Base-by-base conservation (phyloP, 208 protist genomes). In the Crithidia brevicula region DNA sequence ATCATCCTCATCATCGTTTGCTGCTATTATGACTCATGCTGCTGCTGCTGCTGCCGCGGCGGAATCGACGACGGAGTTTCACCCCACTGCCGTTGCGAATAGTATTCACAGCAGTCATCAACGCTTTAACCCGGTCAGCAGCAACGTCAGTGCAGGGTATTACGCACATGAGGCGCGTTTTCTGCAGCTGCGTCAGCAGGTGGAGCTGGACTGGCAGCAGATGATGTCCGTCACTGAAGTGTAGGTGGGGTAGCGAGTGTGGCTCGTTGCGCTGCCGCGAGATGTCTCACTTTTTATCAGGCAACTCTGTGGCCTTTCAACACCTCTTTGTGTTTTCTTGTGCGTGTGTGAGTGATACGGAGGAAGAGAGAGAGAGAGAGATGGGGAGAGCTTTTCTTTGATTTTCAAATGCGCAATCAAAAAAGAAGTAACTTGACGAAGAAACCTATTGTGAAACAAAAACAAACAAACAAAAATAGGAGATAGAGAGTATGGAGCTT, bases 171-270 rank as follows among this genome's bases (percentile, higher is more conserved):
- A 69, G 54, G 31, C 63, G 5, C 61, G 46, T 23, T 69, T 59
- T 33, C 52, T 38, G 54, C 52, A 65, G 52, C 54, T 75, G 62
- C 46, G 61, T 11, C 60, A 65, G 22, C 70, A 75, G 42, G 52
- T 69, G 53, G 61, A 75, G 61, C 31, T 53, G 53, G 61, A 47
- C 20, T 63, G 60, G 70, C 53, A 67, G n/a, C 34, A 46, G 34
- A 36, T 69, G 57, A 38, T 57, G n/a, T 13, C 56, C 6, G 56
- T 34, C 9, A 22, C 31, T 50, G 40, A n/a, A 7, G 53, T 54
- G 49, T 54, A 28, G 36, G 27, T 31, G 7, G 18, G 8, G 46
- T n/a, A n/a, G n/a, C n/a, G n/a, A n/a, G n/a, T n/a, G n/a, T n/a
- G n/a, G n/a, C n/a, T n/a, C n/a, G n/a, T n/a, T n/a, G n/a, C n/a